Percentiles rank a stretch among this genome's conserved stretches.
Evolutionary conservation across 208 protist species (phyloP).

Genomic region (Balamuthia mandrillaris): DNA sequence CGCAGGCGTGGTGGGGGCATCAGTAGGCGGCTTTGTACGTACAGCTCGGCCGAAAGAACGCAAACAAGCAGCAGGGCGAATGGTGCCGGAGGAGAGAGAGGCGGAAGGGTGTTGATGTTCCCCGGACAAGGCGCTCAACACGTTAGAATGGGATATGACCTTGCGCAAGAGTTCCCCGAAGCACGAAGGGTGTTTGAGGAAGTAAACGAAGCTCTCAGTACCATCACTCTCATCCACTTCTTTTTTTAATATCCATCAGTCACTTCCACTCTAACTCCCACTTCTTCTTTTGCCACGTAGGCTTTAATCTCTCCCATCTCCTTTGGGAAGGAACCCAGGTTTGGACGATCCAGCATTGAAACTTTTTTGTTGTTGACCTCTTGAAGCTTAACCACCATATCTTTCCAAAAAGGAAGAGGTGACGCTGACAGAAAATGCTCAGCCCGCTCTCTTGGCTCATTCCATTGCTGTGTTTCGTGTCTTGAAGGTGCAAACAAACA

Average conservation of each 20-base stretch:
- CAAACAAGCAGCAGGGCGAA: no score
- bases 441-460: conserved; percentile 26
- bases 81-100: no score
- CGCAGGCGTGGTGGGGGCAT: no score
- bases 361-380: background rate
- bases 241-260: no score
- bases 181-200: conserved; percentile 19
- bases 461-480: conserved; percentile 31
- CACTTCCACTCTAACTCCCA: no score
- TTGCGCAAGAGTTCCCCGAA: conserved; percentile 24
- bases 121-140: conserved; percentile 33
- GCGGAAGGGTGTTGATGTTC: no score
- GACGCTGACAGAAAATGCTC: conserved; percentile 29
- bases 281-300: no score
- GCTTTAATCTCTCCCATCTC: background rate
- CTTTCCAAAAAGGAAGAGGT: background rate
- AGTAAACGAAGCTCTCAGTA: conserved; percentile 22
- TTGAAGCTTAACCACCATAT: background rate
- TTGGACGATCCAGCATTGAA: background rate
- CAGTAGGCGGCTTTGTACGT: no score
- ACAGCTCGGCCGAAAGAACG: no score
- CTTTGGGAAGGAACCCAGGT: conserved; percentile 27
- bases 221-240: no score
- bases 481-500: background rate
- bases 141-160: conserved; percentile 15